A percentile compares a stretch with the other conserved stretches of the same genome.
These are phyloP conservation scores for Furcasterigmium furcatum DNA, from an alignment of 2,329 filamentous ascomycete genomes.

Conservation along the genomic window DNA sequence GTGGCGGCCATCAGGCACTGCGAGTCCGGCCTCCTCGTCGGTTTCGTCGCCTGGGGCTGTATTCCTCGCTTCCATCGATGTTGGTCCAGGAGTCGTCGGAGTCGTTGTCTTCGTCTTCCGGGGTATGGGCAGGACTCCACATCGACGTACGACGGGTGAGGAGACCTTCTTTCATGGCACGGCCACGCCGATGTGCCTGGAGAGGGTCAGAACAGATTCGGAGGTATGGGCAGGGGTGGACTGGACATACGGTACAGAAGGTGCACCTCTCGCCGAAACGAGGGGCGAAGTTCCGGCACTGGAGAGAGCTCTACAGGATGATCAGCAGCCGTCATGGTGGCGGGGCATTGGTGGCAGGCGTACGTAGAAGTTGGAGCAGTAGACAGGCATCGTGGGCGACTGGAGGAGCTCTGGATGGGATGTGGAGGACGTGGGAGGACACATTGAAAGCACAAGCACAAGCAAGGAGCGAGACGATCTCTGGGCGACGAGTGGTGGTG, in stretches of 20 bases:
- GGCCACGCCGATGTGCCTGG: not conserved
- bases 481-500: too few relatives aligned
- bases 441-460: too few relatives aligned
- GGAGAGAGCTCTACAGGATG: conserved; percentile 20
- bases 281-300: conserved; percentile 24
- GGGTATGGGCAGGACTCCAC: not conserved
- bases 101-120: not conserved
- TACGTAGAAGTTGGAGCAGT: conserved; percentile 29
- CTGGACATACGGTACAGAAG: conserved; percentile 19
- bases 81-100: not conserved
- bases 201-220: not conserved
- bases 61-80: not conserved
- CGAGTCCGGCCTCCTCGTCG: not conserved
- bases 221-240: not conserved
- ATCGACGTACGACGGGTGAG: not conserved
- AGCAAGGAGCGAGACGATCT: too few relatives aligned
- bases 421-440: not conserved
- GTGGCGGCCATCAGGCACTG: not conserved
- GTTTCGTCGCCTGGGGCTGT: not conserved
- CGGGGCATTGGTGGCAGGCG: not conserved
- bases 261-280: conserved; percentile 24
- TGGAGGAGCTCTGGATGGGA: too few relatives aligned
- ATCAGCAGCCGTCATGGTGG: conserved; percentile 3
- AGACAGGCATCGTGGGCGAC: conserved; percentile 19
- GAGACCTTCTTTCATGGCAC: not conserved